A percentile compares a stretch with the other conserved stretches of the same genome.
These are phyloP conservation scores for Periconia sp. DNA, from an alignment of 2,329 filamentous ascomycete species.

Conservation along the genomic window DNA sequence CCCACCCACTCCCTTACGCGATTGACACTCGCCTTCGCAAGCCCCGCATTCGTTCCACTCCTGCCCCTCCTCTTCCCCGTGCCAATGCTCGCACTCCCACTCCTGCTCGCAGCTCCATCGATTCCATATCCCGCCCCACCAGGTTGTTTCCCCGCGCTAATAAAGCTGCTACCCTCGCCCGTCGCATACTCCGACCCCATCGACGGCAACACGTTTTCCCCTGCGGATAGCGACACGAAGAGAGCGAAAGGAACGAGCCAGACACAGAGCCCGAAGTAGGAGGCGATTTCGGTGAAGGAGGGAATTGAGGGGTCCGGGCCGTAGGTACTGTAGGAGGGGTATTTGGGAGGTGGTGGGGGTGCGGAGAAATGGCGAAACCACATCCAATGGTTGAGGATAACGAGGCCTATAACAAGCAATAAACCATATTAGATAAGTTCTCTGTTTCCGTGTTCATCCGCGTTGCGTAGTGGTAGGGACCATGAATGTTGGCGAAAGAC, in stretches of 20 bases:
- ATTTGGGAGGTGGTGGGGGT: constrained; percentile 42
- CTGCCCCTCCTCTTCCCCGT: constrained; percentile 44
- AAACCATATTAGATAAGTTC: constrained; percentile 3
- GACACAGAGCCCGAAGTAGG: constrained; percentile 93
- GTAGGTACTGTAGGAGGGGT: constrained; percentile 60
- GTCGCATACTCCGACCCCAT: constrained; percentile 79
- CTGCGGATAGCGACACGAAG: constrained; percentile 90
- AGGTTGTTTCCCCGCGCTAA: constrained; percentile 47
- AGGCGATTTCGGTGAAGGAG: constrained; percentile 89
- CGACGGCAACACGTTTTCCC: constrained; percentile 90
- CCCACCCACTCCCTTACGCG: constrained; percentile 67
- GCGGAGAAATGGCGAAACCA: constrained; percentile 94
- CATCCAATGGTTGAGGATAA: constrained; percentile 86
- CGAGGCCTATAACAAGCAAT: constrained; percentile 60
- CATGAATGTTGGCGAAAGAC: no score
- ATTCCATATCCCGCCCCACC: constrained; percentile 1
- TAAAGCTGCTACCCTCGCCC: constrained; percentile 56
- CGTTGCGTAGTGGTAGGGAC: no score
- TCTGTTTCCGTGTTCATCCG: not conserved
- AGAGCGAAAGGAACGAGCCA: constrained; percentile 96
- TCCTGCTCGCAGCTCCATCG: constrained; percentile 12
- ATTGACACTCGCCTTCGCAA: constrained; percentile 61
- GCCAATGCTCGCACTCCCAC: constrained; percentile 13
- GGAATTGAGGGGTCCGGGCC: constrained; percentile 69
- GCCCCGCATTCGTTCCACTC: constrained; percentile 56